Conservation (phyloP, 139 green algal species). For the Coelastrella sp. region DNA sequence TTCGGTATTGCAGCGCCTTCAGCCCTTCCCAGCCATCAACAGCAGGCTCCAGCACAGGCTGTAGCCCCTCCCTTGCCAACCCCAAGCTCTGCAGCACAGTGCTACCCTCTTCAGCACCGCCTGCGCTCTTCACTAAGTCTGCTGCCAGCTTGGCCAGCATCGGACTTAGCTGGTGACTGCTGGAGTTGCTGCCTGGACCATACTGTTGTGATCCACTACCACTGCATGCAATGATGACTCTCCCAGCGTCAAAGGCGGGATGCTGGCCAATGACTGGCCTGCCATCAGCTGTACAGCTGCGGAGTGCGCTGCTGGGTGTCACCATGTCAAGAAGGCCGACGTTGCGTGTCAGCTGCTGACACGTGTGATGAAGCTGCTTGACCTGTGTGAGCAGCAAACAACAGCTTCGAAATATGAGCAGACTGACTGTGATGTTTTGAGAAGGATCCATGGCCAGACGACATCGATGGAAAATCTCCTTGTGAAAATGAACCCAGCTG, state of each 20-base stretch:
- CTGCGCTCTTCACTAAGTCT: slow-evolving; percentile 22
- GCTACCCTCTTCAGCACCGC: not conserved
- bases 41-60: not conserved
- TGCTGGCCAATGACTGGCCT: slow-evolving; percentile 16
- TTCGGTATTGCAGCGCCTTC: not conserved
- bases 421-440: too few species aligned
- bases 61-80: not conserved
- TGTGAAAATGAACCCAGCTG: too few species aligned
- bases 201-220: not conserved
- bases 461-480: too few species aligned
- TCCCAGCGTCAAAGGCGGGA: slow-evolving; percentile 28
- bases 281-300: slow-evolving; percentile 17
- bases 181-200: slow-evolving; percentile 18
- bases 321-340: not conserved
- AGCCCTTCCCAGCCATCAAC: slow-evolving; percentile 25
- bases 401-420: too few species aligned
- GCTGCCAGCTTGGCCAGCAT: slow-evolving; percentile 37
- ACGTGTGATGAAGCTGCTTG: slow-evolving; percentile 12
- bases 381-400: slow-evolving; percentile 4
- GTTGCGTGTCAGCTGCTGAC: not conserved
- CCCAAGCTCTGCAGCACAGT: not conserved
- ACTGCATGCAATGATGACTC: slow-evolving; percentile 11
- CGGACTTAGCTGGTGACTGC: slow-evolving; percentile 40
- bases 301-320: not conserved
- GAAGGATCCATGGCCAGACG: too few species aligned